Percentiles rank a stretch among this genome's conserved stretches.
These are phyloP conservation scores for Eucalyptus coolabah DNA, from an alignment of 345 rosid genomes.

Conservation along the genomic window DNA sequence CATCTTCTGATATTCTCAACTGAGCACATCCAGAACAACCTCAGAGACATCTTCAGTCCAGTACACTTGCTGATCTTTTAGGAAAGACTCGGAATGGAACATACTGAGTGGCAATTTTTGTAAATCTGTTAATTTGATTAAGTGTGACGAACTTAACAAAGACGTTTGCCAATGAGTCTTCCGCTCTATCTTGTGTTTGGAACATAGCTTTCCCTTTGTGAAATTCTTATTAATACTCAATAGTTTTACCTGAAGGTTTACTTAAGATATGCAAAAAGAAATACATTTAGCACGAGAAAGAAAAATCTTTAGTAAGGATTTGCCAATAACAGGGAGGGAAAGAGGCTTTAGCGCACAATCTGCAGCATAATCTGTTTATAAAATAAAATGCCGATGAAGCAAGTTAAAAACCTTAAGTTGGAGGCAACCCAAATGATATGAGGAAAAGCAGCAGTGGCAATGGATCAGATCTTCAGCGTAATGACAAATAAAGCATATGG, in stretches of 20 bases:
- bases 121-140: background rate
- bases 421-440: slow-evolving; percentile 22
- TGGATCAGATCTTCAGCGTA: slow-evolving; percentile 11
- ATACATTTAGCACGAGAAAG: background rate
- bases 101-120: background rate
- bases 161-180: background rate
- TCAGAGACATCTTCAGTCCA: background rate
- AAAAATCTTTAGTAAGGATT: background rate
- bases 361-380: background rate
- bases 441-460: slow-evolving; percentile 13
- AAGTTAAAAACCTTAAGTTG: slow-evolving; percentile 11
- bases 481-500: slow-evolving; percentile 26
- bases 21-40: background rate
- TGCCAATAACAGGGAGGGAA: background rate
- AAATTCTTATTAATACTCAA: background rate
- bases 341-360: background rate
- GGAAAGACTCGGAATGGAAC: background rate
- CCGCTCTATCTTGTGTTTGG: background rate
- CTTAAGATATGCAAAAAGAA: background rate
- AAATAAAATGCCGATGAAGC: background rate
- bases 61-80: background rate
- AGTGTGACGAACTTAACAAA: background rate
- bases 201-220: background rate
- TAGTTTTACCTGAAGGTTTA: background rate
- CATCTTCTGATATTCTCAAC: background rate